These are phyloP conservation scores for Speleostelium caveatum DNA, from an alignment of 78 protist genomes.

Conservation along the genomic window DNA sequence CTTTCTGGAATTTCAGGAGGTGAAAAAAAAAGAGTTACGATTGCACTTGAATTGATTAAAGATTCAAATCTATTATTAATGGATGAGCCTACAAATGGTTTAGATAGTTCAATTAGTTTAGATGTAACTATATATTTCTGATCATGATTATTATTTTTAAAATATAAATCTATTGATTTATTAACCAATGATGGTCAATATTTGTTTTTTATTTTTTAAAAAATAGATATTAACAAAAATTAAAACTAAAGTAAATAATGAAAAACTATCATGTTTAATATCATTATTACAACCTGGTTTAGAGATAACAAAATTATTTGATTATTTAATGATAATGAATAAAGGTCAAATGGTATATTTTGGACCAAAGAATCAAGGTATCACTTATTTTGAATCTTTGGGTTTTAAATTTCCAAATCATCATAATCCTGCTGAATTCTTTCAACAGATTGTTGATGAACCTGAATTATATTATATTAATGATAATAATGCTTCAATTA, in stretches of 20 bases:
- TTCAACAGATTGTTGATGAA: slow-evolving; percentile 77
- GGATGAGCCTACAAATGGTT: slow-evolving; percentile 85
- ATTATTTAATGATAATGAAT: slow-evolving; percentile 55
- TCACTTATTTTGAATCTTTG: slow-evolving; percentile 41
- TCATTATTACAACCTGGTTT: slow-evolving; percentile 73
- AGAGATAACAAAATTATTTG: slow-evolving; percentile 52
- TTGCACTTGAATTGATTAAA: slow-evolving; percentile 82
- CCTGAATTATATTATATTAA: slow-evolving; percentile 35
- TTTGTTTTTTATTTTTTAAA: neutral
- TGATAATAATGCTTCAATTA: neutral
- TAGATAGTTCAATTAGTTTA: slow-evolving; percentile 63
- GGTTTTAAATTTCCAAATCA: slow-evolving; percentile 61
- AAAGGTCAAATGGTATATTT: slow-evolving; percentile 70
- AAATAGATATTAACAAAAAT: slow-evolving; percentile 18
- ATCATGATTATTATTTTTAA: neutral
- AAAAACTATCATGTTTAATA: slow-evolving; percentile 42
- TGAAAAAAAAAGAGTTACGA: slow-evolving; percentile 79
- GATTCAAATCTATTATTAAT: slow-evolving; percentile 61
- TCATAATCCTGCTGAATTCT: slow-evolving; percentile 78
- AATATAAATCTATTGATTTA: neutral
- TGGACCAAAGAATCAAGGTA: slow-evolving; percentile 68
- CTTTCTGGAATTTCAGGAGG: slow-evolving; percentile 77
- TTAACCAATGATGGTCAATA: neutral
- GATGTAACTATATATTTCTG: neutral
- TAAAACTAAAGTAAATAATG: slow-evolving; percentile 1